phyloP scores from a whole-genome alignment of 179 eudicot species.

The Spinacia oleracea region DNA sequence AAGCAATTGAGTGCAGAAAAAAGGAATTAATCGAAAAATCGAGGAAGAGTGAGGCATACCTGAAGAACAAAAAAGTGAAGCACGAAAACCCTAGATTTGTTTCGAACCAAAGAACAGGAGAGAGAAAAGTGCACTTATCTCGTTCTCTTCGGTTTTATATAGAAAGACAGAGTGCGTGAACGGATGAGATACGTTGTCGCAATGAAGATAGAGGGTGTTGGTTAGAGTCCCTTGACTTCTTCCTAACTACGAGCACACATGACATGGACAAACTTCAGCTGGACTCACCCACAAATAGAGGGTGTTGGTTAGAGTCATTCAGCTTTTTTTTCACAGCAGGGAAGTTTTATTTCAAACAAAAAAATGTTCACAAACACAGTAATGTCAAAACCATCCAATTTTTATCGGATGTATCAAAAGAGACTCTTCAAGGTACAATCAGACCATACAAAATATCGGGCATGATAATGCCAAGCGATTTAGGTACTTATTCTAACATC shows the following conservation, averaged over 20 bases:
- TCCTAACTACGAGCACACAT: too few relatives aligned
- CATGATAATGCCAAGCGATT: background rate
- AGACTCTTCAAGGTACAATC: background rate
- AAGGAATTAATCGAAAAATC: background rate
- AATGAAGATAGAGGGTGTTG: background rate
- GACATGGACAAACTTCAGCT: too few relatives aligned
- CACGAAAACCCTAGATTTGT: slow-evolving; percentile 28
- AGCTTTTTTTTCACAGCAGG: background rate
- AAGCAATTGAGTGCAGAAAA: background rate
- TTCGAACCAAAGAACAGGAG: background rate
- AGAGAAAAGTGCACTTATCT: background rate
- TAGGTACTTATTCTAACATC: background rate
- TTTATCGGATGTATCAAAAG: background rate
- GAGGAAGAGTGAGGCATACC: slow-evolving; percentile 14
- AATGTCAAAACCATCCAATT: background rate
- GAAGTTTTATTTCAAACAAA: background rate
- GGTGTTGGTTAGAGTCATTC: too few relatives aligned
- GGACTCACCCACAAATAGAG: too few relatives aligned
- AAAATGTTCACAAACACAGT: background rate
- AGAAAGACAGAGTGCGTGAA: background rate
- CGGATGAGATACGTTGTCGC: slow-evolving; percentile 16
- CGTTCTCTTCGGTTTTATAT: background rate
- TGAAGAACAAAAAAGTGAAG: slow-evolving; percentile 3
- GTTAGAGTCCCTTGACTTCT: background rate
- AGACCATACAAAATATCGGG: background rate